These are phyloP conservation scores for Rhynchosporium graminicola DNA, from an alignment of 2,329 filamentous ascomycete species.

Conservation along the genomic window DNA sequence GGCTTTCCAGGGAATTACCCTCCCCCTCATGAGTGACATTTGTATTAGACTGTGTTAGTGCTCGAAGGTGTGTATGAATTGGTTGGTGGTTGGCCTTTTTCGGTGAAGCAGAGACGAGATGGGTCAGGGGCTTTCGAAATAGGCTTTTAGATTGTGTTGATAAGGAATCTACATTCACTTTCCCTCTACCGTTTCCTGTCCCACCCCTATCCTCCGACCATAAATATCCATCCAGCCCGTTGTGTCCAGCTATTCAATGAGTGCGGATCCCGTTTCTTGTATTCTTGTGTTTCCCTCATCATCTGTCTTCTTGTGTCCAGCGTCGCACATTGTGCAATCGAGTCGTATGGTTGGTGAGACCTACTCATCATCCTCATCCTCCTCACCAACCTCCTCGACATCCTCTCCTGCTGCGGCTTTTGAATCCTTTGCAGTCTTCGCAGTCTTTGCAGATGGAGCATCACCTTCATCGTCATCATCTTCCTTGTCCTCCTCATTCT, in stretches of 20 bases:
- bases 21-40: slow-evolving; percentile 2
- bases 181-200: background rate
- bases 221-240: slow-evolving; percentile 7
- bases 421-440: slow-evolving; percentile 20
- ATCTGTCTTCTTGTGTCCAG: background rate
- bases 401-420: slow-evolving; percentile 19
- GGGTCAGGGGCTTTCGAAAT: background rate
- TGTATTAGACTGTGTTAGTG: background rate
- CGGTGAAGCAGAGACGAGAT: background rate
- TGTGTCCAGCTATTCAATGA: slow-evolving; percentile 10
- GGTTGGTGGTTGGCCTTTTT: background rate
- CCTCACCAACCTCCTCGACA: slow-evolving; percentile 23
- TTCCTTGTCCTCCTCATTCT: slow-evolving; percentile 19
- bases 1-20: background rate
- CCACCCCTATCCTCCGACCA: background rate
- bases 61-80: too few relatives aligned
- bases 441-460: slow-evolving; percentile 10
- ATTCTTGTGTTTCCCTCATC: background rate
- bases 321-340: background rate
- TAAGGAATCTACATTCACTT: background rate
- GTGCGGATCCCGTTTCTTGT: background rate
- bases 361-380: slow-evolving; percentile 26
- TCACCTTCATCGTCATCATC: slow-evolving; percentile 20
- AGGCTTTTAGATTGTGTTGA: slow-evolving; percentile 13
- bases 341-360: slow-evolving; percentile 13